Evolutionary conservation across 2,329 filamentous ascomycete species (phyloP), one percentile per base, ranked within the genome.

Genomic region (Xylaria multiplex): DNA sequence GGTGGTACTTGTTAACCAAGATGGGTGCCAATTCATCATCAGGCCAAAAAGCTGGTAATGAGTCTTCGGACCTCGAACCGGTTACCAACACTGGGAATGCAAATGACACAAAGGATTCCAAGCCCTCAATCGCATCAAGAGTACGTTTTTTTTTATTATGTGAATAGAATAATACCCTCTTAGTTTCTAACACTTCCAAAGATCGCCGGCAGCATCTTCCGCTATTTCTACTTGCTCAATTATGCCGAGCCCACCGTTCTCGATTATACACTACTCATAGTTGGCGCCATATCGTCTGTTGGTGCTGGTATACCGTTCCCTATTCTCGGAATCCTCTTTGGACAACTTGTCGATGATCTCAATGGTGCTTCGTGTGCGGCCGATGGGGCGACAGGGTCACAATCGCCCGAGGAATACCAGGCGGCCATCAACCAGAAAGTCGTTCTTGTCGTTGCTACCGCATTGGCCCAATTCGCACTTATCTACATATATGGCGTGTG

Each of bases 271-370:
- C 77, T 85, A 54, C 76, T 85, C 45, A 13, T 79, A 16, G 70
- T 78, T 30, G 83, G 82, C 48, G 79, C 69, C 27, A 64, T 76
- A 49, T 79, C 80, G 60, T 83, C 86, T 59, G 84, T 86, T 50
- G 85, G 82, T 30, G 84, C 87, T n/a, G 88, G 88, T 53, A 81
- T 87, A 3, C 88, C 88, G 0, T 88, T 90, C 63, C 88, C 88
- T 14, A 79, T 90, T 22, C 85, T 90, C 72, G 88, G 85, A 59
- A 86, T 90, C 66, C 80, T 90, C 59, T 90, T 90, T 70, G 87
- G 88, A 62, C 80, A 89, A 75, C 83, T 90, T 6, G 81, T 90
- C 67, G 86, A 90, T 73, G 81, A 86, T 66, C 81, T 90, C 72
- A 89, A 89, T 72, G 76, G 79, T 13, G 84, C 85, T 22, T 84